These are phyloP conservation scores for Rhynchospora tenuis DNA, from an alignment of 176 grass and related monocot genomes.

Conservation along the genomic window DNA sequence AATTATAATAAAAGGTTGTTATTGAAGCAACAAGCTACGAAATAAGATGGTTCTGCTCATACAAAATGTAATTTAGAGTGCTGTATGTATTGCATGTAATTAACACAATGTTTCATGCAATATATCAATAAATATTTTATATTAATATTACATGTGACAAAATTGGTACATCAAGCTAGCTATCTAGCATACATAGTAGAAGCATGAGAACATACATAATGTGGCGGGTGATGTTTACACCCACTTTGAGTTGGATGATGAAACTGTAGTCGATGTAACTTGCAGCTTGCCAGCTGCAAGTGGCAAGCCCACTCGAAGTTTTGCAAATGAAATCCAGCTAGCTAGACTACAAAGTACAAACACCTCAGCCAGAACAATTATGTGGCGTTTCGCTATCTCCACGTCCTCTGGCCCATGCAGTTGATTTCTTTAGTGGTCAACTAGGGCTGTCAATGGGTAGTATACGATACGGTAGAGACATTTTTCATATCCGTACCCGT, in stretches of 20 bases:
- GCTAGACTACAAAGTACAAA: not conserved
- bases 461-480: no score
- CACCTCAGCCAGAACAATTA: not conserved
- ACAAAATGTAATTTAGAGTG: no score
- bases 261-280: not conserved
- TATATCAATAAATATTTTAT: not conserved
- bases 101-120: not conserved
- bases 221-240: not conserved
- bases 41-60: no score
- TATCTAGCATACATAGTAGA: not conserved
- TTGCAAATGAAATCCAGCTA: not conserved
- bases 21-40: not conserved
- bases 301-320: not conserved
- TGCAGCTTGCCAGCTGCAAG: no score
- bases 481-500: no score
- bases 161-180: not conserved
- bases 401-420: not conserved
- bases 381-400: not conserved
- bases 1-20: not conserved
- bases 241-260: not conserved
- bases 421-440: not conserved
- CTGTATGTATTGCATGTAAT: not conserved
- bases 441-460: no score
- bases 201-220: not conserved
- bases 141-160: not conserved